These are phyloP conservation scores for Paecilomyces formosus DNA, from an alignment of 2,329 filamentous ascomycete genomes.

Conservation along the genomic window DNA sequence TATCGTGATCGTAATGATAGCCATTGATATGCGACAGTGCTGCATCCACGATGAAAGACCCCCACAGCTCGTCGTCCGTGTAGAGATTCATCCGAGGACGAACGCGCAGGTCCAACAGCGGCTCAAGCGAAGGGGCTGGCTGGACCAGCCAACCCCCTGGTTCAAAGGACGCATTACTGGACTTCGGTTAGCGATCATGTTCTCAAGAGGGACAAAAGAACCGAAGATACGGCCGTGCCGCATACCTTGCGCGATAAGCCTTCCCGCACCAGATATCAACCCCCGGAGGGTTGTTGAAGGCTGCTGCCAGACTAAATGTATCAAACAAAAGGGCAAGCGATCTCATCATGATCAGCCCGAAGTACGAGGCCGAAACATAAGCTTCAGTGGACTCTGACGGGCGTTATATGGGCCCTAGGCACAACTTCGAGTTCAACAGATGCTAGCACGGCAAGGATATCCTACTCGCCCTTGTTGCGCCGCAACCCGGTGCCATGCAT, in stretches of 20 bases:
- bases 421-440: not conserved
- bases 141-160: slow-evolving; percentile 41
- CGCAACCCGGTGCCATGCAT: not conserved
- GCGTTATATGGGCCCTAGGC: not conserved
- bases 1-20: slow-evolving; percentile 17
- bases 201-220: slow-evolving; percentile 1
- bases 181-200: not conserved
- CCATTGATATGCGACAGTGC: slow-evolving; percentile 33
- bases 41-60: slow-evolving; percentile 38
- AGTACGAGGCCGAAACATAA: not conserved
- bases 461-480: not conserved
- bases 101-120: slow-evolving; percentile 38
- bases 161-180: slow-evolving; percentile 39
- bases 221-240: not conserved
- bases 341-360: not conserved
- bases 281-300: slow-evolving; percentile 32
- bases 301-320: not conserved
- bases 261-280: slow-evolving; percentile 46
- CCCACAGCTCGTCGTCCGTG: slow-evolving; percentile 31
- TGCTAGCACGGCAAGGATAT: not conserved
- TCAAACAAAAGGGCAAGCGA: not conserved
- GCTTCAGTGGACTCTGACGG: not conserved
- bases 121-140: slow-evolving; percentile 27
- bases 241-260: slow-evolving; percentile 35
- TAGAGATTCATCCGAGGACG: slow-evolving; percentile 44